Base-by-base conservation (phyloP, 2,329 filamentous ascomycete species). In the Paracoccidioides lutzii region DNA sequence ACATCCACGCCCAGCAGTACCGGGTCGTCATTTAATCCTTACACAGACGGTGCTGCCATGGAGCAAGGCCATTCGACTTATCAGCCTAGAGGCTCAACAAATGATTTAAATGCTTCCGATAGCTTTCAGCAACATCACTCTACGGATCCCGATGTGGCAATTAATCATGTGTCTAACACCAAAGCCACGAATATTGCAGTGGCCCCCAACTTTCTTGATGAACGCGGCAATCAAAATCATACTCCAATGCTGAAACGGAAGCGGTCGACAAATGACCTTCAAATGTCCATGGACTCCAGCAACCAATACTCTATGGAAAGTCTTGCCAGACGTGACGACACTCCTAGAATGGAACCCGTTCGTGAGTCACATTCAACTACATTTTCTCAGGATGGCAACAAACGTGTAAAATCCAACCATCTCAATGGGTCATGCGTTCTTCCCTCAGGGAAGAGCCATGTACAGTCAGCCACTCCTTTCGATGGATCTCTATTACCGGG, bases 401-500 rank as follows among this genome's bases (percentile, higher is more conserved):
- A 63, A 46, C 61, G 61, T 55, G 44, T 58, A 46, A 63, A 60
- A 52, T 57, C 58, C 15, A 56, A 49, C 55, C 56, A 45, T 41
- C 30, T 35, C 32, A 37, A 32, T 45, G 37, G 43, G 28, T 9
- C 37, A 28, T 52, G 53, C 50, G 38, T 53, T 57, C 59, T 41
- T 59, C 58, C 45, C 45, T 46, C 12, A 28, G 22, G 51, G 32
- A 32, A 38, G 22, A 41, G 38, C 10, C 22, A 38, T 8, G 28
- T 10, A 30, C 30, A 15, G 37, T 28, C 42, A 45, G 38, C 37
- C 15, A 54, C 57, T 48, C 42, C 59, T 30, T 50, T 55, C 43
- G 57, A 63, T 48, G 62, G 55, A 46, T 64, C 68, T 58, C 62
- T 70, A 60, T 73, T 84, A 56, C 79, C 82, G 65, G 73, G 76